Evolutionary conservation across 78 protist genomes (phyloP).

Genomic region (Speleostelium caveatum): DNA sequence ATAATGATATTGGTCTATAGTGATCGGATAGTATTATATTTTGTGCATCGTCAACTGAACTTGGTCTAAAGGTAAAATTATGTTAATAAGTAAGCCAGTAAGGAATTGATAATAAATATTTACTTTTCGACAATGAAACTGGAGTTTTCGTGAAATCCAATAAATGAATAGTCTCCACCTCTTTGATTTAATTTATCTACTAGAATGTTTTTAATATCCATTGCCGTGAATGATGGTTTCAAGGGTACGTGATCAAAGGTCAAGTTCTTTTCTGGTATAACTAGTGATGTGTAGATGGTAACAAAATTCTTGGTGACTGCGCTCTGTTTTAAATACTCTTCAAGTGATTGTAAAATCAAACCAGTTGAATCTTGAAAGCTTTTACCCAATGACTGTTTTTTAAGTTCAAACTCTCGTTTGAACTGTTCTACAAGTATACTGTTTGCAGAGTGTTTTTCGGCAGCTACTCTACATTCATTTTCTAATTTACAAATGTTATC

Average conservation of each 20-base stretch:
- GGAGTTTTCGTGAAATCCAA: constrained; percentile 9
- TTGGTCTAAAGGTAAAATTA: neutral
- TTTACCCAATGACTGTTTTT: neutral
- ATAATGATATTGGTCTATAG: constrained; percentile 40
- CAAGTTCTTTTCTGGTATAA: constrained; percentile 20
- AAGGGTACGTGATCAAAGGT: constrained; percentile 46
- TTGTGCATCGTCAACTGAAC: neutral
- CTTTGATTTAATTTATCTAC: constrained; percentile 15
- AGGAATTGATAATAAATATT: too few species aligned
- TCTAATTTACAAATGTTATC: constrained; percentile 21
- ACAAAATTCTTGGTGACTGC: constrained; percentile 47
- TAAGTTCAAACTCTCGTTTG: constrained; percentile 11
- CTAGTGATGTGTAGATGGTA: constrained; percentile 10
- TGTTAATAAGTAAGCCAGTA: neutral
- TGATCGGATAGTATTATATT: constrained; percentile 16
- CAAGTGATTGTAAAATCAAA: constrained; percentile 27
- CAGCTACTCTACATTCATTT: neutral
- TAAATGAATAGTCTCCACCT: constrained; percentile 39
- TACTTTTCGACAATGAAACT: constrained; percentile 12
- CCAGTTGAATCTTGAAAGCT: constrained; percentile 27
- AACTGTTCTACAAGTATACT: constrained; percentile 12
- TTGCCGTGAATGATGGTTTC: constrained; percentile 19
- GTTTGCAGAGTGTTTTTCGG: neutral
- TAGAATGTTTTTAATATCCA: constrained; percentile 25
- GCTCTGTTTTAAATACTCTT: constrained; percentile 40